Base-by-base conservation (phyloP, 2,329 filamentous ascomycete genomes). In the Trichophaea hybrida region DNA sequence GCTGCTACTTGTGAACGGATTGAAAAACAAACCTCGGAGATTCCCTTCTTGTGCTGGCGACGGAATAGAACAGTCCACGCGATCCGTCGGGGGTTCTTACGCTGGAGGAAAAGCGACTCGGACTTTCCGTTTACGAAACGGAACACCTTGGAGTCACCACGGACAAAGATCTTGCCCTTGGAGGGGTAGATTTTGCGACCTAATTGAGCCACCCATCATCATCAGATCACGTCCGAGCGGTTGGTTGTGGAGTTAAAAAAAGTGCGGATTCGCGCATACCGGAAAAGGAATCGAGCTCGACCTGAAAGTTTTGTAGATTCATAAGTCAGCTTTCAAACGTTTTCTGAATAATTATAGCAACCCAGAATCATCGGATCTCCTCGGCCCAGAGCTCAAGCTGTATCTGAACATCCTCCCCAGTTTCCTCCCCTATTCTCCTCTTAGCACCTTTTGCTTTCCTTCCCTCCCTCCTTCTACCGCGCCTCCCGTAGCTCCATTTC, bases 121-220 rank as follows among this genome's bases (percentile, higher is more conserved):
- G 88, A 91, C 82, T 98, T 98, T 81, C 93, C 89, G 80, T 94
- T 96, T 80, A 95, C 89, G 87, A 98, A 98, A 75, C 93, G 90
- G 87, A 98, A 98, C 82, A 97, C 84, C 83, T 97, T 98, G 89
- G 87, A 94, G 83, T 98, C 93, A 75, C 91, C 90, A 78, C 93
- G 89, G 83, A 98, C 81, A 81, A 91, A 98, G 80, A 98, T 86
- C 83, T 97, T 97, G 81, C 93, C 93, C 63, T 66, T 63, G 32
- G 64, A 64, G 46, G 63, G 64, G 61, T 63, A 68, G 57, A 67
- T 65, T 61, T 69, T 66, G 44, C 55, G 55, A 57, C 55, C 55
- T 57, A 55, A 6, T 24, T 24, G 10, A 10, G 17, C 54, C 60
- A 63, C 58, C 60, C 58, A 58, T 56, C 53, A 57, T 55, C 59